Evolutionary conservation across 305 asterid genomes (phyloP), one percentile per base, ranked within the genome.

Genomic region (Nicotiana rustica): DNA sequence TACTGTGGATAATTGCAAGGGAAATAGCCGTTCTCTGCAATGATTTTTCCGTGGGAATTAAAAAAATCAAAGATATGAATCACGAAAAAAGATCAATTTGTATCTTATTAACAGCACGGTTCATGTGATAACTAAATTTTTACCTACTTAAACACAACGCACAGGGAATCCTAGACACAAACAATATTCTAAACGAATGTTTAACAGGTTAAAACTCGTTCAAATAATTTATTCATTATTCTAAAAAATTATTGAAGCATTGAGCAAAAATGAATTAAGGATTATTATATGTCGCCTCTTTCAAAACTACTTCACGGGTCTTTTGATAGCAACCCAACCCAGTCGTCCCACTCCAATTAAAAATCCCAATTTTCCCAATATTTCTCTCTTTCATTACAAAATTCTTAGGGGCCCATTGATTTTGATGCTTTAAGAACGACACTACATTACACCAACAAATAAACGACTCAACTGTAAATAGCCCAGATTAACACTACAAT

Each of bases 281-380:
- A 35, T 10, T 3, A 69, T 41, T 14, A 57, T 55, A 17, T 18
- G n/a, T 56, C 10, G 81, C 55, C 41, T 57, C 56, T 57, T 77
- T 77, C 10, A 61, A 17, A 77, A 77, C 49, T 77, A 55, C 67
- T 77, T 77, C 25, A 77, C 31, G 13, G 10, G n/a, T 77, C 81
- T 57, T 77, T 31, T 57, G 81, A 57, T 33, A 57, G 68, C 56
- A 3, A 57, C 68, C 35, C 68, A 68, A 4, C 21, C 21, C 3
- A 17, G 6, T 57, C 64, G 9, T n/a, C 64, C 1, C 10, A 59
- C 64, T 59, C 64, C 9, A 41, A 7, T 69, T 36, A 18, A 1
- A 18, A 69, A 9, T 35, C 52, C 52, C 76, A 38, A n/a, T 10
- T 57, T 38, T 8, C 73, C 36, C 47, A 25, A 29, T 67, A 33